These are phyloP conservation scores for Hypocreales sp. DNA, from an alignment of 2,329 filamentous ascomycete species.

Conservation along the genomic window DNA sequence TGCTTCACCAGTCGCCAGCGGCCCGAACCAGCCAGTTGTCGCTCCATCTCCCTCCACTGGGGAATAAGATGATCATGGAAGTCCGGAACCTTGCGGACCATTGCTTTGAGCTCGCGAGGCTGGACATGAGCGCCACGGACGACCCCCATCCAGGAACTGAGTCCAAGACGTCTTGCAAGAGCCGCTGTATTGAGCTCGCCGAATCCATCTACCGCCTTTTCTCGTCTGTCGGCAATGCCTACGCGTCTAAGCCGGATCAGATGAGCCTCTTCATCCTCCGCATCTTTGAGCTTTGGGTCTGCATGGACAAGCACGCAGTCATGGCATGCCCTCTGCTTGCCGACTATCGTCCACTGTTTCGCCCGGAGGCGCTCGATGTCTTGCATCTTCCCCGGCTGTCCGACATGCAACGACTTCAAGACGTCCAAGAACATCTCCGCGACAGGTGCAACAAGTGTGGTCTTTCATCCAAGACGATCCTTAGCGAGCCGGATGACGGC, in stretches of 20 bases:
- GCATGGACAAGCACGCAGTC: conserved; percentile 5
- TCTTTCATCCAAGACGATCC: background rate
- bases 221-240: background rate
- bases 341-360: conserved; percentile 2
- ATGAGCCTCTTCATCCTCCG: conserved; percentile 5
- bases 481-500: background rate
- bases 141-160: too few relatives aligned
- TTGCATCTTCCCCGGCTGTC: background rate
- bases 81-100: background rate
- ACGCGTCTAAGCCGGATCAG: conserved; percentile 2
- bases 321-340: conserved; percentile 1
- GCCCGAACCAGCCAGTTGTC: too few relatives aligned
- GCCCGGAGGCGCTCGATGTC: conserved; percentile 2
- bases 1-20: background rate
- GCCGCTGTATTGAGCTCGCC: background rate
- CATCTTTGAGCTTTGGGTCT: conserved; percentile 5
- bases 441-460: background rate
- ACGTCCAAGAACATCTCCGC: conserved; percentile 3
- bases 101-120: conserved; percentile 1
- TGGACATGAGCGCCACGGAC: background rate
- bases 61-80: background rate
- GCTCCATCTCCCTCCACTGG: background rate
- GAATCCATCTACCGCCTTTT: background rate
- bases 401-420: conserved; percentile 1
- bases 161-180: too few relatives aligned